Percentiles rank a stretch among this genome's conserved stretches.
Conservation (phyloP, 2,329 filamentous ascomycete species). For the Claviceps sp. region DNA sequence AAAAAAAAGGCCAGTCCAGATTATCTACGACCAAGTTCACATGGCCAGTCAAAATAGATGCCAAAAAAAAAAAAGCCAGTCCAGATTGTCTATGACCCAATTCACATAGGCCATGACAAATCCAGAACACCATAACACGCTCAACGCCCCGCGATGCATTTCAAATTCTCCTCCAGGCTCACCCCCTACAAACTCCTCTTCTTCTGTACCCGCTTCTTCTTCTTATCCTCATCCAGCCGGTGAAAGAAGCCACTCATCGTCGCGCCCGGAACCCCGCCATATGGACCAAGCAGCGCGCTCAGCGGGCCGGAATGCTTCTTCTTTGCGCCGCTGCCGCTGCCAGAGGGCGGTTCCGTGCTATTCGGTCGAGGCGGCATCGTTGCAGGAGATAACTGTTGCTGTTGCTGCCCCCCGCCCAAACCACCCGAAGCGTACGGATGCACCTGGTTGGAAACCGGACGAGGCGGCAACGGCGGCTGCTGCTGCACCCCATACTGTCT, state of each 20-base stretch:
- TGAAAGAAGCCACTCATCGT: constrained; percentile 32
- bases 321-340: constrained; percentile 2
- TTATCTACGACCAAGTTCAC: too few relatives aligned
- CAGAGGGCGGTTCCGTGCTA: constrained; percentile 9
- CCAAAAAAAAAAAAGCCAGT: too few relatives aligned
- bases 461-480: constrained; percentile 17
- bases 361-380: too few relatives aligned
- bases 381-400: too few relatives aligned
- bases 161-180: background rate
- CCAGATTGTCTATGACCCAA: too few relatives aligned
- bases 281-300: constrained; percentile 11
- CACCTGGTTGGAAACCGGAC: too few relatives aligned
- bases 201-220: constrained; percentile 28
- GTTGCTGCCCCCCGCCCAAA: too few relatives aligned
- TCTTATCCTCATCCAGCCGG: constrained; percentile 23
- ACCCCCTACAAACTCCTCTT: constrained; percentile 31
- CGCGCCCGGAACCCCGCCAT: constrained; percentile 6
- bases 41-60: too few relatives aligned
- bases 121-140: background rate
- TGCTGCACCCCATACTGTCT: constrained; percentile 49
- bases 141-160: background rate
- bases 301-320: constrained; percentile 15
- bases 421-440: too few relatives aligned
- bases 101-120: too few relatives aligned
- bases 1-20: too few relatives aligned